Percentiles rank a stretch among this genome's conserved stretches.
These are phyloP conservation scores for Oenanthe sinensis DNA, from an alignment of 129 eudicot species.

Conservation along the genomic window DNA sequence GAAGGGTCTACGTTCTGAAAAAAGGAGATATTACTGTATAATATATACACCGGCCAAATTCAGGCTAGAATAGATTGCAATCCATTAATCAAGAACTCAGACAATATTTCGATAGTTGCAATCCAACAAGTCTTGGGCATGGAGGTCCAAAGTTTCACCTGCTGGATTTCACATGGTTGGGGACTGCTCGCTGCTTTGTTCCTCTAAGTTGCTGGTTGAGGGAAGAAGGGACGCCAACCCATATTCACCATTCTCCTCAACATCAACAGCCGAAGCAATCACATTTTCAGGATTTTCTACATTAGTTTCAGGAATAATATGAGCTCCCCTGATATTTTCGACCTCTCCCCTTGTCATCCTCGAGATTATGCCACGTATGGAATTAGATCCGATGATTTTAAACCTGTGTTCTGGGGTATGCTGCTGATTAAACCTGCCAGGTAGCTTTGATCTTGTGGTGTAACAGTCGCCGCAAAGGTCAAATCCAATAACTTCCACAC, in stretches of 20 bases:
- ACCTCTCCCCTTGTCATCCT: constrained; percentile 25
- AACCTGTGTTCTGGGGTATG: constrained; percentile 59
- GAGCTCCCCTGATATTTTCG: constrained; percentile 19
- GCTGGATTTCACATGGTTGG: constrained; percentile 10
- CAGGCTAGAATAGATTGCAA: background rate
- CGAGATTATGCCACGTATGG: constrained; percentile 15
- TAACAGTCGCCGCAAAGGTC: constrained; percentile 66
- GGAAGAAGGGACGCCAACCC: constrained; percentile 11
- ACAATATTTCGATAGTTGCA: background rate
- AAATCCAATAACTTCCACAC: constrained; percentile 43
- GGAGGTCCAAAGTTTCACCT: background rate
- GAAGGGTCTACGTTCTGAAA: too few relatives aligned
- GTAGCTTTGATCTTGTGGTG: constrained; percentile 33
- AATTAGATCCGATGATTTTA: constrained; percentile 20
- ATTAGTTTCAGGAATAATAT: background rate
- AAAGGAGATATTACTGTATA: background rate
- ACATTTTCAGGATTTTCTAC: constrained; percentile 16
- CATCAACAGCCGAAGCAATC: constrained; percentile 18
- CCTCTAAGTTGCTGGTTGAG: constrained; percentile 16
- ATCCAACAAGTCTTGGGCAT: background rate
- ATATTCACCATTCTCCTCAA: constrained; percentile 15
- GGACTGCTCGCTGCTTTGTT: constrained; percentile 17
- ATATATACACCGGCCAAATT: background rate
- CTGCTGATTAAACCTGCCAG: constrained; percentile 69
- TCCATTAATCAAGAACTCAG: background rate